phyloP scores from a whole-genome alignment of 371 early-diverging fungal species.

The Lichtheimia corymbifera region DNA sequence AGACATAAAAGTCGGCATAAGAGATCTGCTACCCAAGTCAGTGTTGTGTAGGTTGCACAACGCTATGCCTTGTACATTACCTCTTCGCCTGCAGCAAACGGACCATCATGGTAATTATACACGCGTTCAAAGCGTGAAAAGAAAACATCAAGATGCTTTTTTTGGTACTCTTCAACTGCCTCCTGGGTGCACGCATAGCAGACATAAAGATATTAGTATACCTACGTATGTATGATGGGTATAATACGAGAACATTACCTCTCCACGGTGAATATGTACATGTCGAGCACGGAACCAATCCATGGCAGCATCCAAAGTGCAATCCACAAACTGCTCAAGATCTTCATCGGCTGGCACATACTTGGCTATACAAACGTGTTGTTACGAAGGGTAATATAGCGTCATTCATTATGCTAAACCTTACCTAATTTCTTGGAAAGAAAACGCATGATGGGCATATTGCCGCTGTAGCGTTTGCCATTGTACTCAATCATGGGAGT shows the following conservation, averaged over 20 bases:
- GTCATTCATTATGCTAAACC: not conserved
- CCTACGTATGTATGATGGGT: too few relatives aligned
- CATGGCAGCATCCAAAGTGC: slow-evolving; percentile 13
- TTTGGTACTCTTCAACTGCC: not conserved
- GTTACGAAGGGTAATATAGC: not conserved
- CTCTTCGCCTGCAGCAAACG: slow-evolving; percentile 27
- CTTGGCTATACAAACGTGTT: slow-evolving; percentile 10
- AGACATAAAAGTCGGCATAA: slow-evolving; percentile 18
- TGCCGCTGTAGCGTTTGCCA: slow-evolving; percentile 26
- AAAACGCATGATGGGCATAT: slow-evolving; percentile 22
- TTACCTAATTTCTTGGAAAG: slow-evolving; percentile 23
- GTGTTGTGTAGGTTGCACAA: not conserved
- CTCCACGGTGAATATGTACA: slow-evolving; percentile 1
- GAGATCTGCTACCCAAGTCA: slow-evolving; percentile 5
- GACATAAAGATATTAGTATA: not conserved
- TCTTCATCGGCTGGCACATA: slow-evolving; percentile 27
- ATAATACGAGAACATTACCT: not conserved
- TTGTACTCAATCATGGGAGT: slow-evolving; percentile 21
- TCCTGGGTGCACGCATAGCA: too few relatives aligned
- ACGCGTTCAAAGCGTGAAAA: slow-evolving; percentile 9
- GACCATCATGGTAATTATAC: slow-evolving; percentile 15
- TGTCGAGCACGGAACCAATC: slow-evolving; percentile 17
- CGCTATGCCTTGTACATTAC: not conserved
- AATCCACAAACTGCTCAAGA: slow-evolving; percentile 22
- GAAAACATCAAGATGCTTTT: not conserved